Conservation (phyloP, 129 eudicot species). For the Escallonia rubra region DNA sequence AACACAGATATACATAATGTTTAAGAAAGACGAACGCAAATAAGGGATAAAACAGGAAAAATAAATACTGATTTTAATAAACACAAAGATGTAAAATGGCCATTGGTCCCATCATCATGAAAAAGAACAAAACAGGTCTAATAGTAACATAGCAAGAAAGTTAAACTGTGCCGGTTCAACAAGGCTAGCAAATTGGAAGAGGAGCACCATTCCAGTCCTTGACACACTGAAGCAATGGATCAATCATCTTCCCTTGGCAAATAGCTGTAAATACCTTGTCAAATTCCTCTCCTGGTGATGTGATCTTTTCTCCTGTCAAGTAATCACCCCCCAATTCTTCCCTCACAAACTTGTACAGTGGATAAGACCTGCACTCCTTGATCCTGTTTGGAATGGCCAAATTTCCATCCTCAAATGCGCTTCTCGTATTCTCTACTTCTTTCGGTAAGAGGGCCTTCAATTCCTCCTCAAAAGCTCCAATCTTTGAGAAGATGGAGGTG, state of each 20-base stretch:
- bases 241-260: conserved; percentile 18
- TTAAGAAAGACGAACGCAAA: too few species aligned
- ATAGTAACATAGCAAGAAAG: not conserved
- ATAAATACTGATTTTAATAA: not conserved
- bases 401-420: conserved; percentile 31
- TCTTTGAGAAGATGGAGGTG: conserved; percentile 45
- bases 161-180: not conserved
- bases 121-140: not conserved
- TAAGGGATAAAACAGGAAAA: not conserved
- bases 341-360: conserved; percentile 31
- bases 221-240: conserved; percentile 26
- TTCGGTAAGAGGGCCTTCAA: conserved; percentile 34
- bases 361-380: conserved; percentile 34
- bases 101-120: not conserved
- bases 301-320: conserved; percentile 21
- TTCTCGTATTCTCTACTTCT: conserved; percentile 37
- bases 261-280: conserved; percentile 32
- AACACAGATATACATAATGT: not conserved
- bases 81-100: not conserved
- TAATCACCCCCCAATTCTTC: conserved; percentile 14
- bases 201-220: conserved; percentile 34
- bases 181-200: conserved; percentile 11
- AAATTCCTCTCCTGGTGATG: conserved; percentile 31
- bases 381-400: conserved; percentile 46
- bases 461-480: conserved; percentile 46